phyloP scores from a whole-genome alignment of 2,329 filamentous ascomycete genomes.

The Colletotrichum sp. region DNA sequence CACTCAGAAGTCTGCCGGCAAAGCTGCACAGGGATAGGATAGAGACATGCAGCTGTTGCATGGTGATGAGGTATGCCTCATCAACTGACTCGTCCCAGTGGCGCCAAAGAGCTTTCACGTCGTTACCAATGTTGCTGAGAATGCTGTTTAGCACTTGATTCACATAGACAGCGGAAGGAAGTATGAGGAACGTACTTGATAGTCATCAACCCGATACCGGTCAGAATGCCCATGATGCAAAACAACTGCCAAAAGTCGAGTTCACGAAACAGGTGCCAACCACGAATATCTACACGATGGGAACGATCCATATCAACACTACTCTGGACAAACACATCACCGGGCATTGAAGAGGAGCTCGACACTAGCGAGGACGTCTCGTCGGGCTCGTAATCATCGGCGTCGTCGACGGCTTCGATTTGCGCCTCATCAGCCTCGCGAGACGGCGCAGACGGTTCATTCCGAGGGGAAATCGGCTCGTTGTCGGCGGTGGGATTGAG shows the following conservation, averaged over 20 bases:
- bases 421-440: slow-evolving; percentile 25
- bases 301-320: slow-evolving; percentile 75
- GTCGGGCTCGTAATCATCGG: slow-evolving; percentile 51
- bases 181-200: slow-evolving; percentile 77
- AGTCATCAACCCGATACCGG: slow-evolving; percentile 95
- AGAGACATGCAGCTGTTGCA: slow-evolving; percentile 91
- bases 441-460: slow-evolving; percentile 10
- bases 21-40: slow-evolving; percentile 92
- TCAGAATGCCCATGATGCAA: slow-evolving; percentile 84
- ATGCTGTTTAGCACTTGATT: slow-evolving; percentile 31
- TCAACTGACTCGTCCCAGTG: slow-evolving; percentile 78
- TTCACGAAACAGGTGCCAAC: slow-evolving; percentile 73
- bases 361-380: slow-evolving; percentile 86
- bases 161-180: not conserved
- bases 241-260: slow-evolving; percentile 93
- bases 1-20: slow-evolving; percentile 77
- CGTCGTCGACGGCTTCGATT: slow-evolving; percentile 32
- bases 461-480: not conserved
- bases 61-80: slow-evolving; percentile 77
- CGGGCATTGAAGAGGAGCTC: slow-evolving; percentile 57
- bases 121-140: slow-evolving; percentile 88
- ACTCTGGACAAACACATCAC: slow-evolving; percentile 58
- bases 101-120: slow-evolving; percentile 86
- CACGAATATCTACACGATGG: slow-evolving; percentile 90
- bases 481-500: slow-evolving; percentile 26